A percentile compares a stretch with the other conserved stretches of the same genome.
Conservation (phyloP, 1,139 yeast species). For the Kazachstania sp. region DNA sequence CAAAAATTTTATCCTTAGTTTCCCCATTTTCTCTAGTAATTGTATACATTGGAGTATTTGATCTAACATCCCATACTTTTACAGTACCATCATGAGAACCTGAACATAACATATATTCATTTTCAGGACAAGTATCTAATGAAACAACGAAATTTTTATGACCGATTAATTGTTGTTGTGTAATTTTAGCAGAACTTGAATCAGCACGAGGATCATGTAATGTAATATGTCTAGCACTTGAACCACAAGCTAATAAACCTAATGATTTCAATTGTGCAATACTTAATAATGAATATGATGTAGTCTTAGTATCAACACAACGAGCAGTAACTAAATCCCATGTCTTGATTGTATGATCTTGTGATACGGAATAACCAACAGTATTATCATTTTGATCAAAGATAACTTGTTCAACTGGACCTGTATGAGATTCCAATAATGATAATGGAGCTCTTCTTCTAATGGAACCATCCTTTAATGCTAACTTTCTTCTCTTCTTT, state of each 20-base stretch:
- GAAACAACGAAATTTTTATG: constrained; percentile 88
- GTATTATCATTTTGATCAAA: constrained; percentile 66
- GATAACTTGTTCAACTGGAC: constrained; percentile 77
- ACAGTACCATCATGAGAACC: constrained; percentile 95
- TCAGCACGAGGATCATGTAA: constrained; percentile 79
- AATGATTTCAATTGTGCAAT: constrained; percentile 56
- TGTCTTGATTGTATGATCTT: constrained; percentile 88
- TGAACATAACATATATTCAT: constrained; percentile 73
- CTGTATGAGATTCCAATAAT: constrained; percentile 68
- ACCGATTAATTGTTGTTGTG: constrained; percentile 68
- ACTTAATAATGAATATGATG: constrained; percentile 80
- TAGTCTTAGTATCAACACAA: constrained; percentile 77
- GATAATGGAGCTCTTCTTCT: constrained; percentile 77
- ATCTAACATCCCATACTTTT: constrained; percentile 91
- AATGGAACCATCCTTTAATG: constrained; percentile 65
- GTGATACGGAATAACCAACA: constrained; percentile 89
- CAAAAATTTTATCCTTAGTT: constrained; percentile 59
- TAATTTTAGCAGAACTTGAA: constrained; percentile 39
- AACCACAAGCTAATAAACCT: constrained; percentile 78
- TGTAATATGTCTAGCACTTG: constrained; percentile 91
- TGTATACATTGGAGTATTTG: constrained; percentile 79
- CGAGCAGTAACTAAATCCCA: constrained; percentile 89
- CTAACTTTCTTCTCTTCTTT: constrained; percentile 80
- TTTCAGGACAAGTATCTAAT: constrained; percentile 63
- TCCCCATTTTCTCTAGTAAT: constrained; percentile 56